phyloP scores from a whole-genome alignment of 306 rosid genomes.

The Glycine tomentella region DNA sequence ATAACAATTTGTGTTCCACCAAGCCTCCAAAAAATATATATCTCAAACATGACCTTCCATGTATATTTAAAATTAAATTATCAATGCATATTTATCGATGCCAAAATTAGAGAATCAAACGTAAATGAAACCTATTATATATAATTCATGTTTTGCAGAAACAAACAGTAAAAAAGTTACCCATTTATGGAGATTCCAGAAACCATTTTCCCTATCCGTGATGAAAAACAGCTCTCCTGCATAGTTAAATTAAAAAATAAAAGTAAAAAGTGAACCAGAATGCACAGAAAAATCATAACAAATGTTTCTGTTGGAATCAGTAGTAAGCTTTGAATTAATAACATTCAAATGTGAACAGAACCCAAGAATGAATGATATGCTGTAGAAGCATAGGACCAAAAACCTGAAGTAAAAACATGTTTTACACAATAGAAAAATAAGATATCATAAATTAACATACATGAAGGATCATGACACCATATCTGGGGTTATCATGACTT shows the following conservation, averaged over 20 bases:
- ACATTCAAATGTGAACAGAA: constrained; percentile 7
- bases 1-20: not conserved
- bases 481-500: constrained; percentile 15
- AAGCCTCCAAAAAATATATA: not conserved
- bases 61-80: constrained; percentile 18
- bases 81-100: not conserved
- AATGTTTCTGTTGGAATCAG: constrained; percentile 23
- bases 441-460: constrained; percentile 16
- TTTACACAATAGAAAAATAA: not conserved
- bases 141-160: constrained; percentile 3
- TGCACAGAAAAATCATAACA: constrained; percentile 23
- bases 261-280: constrained; percentile 10
- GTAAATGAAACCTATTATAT: not conserved
- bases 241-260: constrained; percentile 43
- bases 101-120: constrained; percentile 14
- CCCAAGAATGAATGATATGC: constrained; percentile 4
- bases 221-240: constrained; percentile 91
- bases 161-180: constrained; percentile 50
- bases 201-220: constrained; percentile 83
- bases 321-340: constrained; percentile 26
- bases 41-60: not conserved
- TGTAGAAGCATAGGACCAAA: constrained; percentile 17
- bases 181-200: constrained; percentile 98
- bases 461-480: not conserved
- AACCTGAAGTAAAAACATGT: not conserved